Evolutionary conservation across 441 rosid species (phyloP), one percentile per base, ranked within the genome.

Genomic region (Daphne laureola): DNA sequence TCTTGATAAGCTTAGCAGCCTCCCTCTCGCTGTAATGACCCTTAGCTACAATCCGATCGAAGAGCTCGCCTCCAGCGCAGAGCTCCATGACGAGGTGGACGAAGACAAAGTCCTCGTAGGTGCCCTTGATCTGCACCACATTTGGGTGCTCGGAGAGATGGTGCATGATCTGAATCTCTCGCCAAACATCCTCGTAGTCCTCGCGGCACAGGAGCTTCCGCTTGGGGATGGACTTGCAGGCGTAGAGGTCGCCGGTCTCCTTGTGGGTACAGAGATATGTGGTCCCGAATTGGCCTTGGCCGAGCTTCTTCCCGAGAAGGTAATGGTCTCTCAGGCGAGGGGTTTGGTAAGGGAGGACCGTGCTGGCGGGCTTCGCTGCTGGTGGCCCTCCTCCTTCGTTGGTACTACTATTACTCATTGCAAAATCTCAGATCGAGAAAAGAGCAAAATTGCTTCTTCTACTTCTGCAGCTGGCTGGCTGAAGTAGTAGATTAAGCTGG

Each of bases 1-100:
- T 86, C 65, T 82, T 82, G 4, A 76, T 86, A 57, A 89, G 74
- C 65, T 84, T 77, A 1, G 80, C 86, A 14, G 95, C 97, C 60
- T 86, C 84, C 58, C 69, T 80, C 79, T 89, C 97, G 17, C 93
- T 83, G 17, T 86, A 82, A 52, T 86, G 93, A n/a, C 93, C 95
- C 66, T 72, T 82, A 15, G 75, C 80, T 7, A 84, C 82, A 26
- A 89, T 86, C 69, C 95, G 76, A 45, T 86, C 95, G 26, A 89
- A 89, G 40, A 86, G 74, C 77, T 86, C 95, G 4, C 96, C 96
- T 0, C 96, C 96, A 4, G 75, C 84, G 13, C 96, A 88, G 1
- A 89, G 54, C 75, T 89, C 97, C 97, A 89, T 89, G 35, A 90
- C 97, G 66, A 90, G 62, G 53, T 86, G 97, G 12, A 90, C 93